A percentile compares a stretch with the other conserved stretches of the same genome.
These are phyloP conservation scores for sorghum (Sorghum bicolor) DNA, from an alignment of 176 grass and related monocot species.

Conservation along the genomic window Sorghum_bicolor_NCBIv3 NC_012870.2:24762001-24762500, in stretches of 20 bases:
- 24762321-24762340: not conserved
- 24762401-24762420: not conserved
- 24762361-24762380: not conserved
- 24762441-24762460: not conserved
- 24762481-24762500: not conserved
- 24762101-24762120: not conserved
- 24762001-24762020: not conserved
- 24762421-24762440: not conserved
- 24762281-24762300: slow-evolving; percentile 25
- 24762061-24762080: not conserved
- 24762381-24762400: not conserved
- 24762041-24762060: not conserved
- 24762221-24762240: slow-evolving; percentile 11
- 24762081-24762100: not conserved
- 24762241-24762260: not conserved
- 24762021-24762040: not conserved
- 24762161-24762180: not conserved
- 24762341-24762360: not conserved
- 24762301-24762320: slow-evolving; percentile 13
- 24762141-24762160: not conserved
- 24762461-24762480: not conserved
- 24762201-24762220: not conserved
- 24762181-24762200: not conserved
- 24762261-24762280: not conserved
- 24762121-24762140: not conserved